Conservation (phyloP, 352 stramenopile species). For the Hyaloperonospora brassicae region DNA sequence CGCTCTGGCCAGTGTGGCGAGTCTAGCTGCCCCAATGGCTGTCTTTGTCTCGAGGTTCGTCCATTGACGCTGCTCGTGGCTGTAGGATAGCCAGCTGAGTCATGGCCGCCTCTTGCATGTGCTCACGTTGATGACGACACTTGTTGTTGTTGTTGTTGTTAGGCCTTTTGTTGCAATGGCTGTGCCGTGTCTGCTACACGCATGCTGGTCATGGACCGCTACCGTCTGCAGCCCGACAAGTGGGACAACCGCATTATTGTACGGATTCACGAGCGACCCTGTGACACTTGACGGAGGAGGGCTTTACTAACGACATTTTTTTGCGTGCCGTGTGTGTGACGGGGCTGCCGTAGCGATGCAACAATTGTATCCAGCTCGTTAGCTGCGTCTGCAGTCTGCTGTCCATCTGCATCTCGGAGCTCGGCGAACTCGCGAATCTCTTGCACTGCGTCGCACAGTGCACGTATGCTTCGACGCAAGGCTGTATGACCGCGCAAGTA, state of each 20-base stretch:
- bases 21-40: slow-evolving; percentile 77
- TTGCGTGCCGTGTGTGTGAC: slow-evolving; percentile 4
- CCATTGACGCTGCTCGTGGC: not conserved
- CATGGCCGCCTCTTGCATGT: not conserved
- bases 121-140: no score
- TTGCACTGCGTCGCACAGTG: slow-evolving; percentile 86
- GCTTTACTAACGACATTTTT: slow-evolving; percentile 2
- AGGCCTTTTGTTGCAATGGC: slow-evolving; percentile 82
- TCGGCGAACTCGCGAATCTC: slow-evolving; percentile 64
- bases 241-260: slow-evolving; percentile 92
- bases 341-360: slow-evolving; percentile 57
- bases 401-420: slow-evolving; percentile 60
- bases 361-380: slow-evolving; percentile 87
- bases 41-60: slow-evolving; percentile 84
- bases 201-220: slow-evolving; percentile 87
- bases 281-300: not conserved
- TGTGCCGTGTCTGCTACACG: slow-evolving; percentile 87
- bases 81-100: not conserved
- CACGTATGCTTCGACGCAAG: slow-evolving; percentile 87
- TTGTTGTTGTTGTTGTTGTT: not conserved
- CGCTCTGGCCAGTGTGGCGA: slow-evolving; percentile 83
- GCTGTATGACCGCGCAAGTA: slow-evolving; percentile 91
- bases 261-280: slow-evolving; percentile 9
- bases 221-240: slow-evolving; percentile 84
- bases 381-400: slow-evolving; percentile 73